Evolutionary conservation across 345 rosid species (phyloP).

Genomic region (Arabidopsis suecica): DNA sequence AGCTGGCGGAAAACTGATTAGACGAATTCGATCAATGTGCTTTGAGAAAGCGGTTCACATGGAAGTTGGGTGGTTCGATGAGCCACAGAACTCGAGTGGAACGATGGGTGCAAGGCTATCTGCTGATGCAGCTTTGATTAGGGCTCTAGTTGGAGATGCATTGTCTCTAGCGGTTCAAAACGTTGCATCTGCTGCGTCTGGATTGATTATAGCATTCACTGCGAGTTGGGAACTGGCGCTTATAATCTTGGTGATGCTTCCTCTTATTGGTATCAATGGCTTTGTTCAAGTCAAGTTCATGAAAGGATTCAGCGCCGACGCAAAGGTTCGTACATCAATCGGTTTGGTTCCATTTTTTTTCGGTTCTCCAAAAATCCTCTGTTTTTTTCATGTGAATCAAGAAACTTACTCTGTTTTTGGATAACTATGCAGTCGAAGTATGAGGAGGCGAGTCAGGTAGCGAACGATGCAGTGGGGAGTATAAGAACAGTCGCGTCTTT

Average conservation of each 20-base stretch:
- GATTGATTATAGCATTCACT: conserved; percentile 67
- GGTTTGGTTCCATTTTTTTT: background rate
- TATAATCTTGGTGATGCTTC: conserved; percentile 59
- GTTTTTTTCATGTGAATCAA: conserved; percentile 11
- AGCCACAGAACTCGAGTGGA: conserved; percentile 73
- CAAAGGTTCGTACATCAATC: conserved; percentile 59
- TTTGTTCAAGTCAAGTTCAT: conserved; percentile 62
- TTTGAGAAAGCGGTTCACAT: conserved; percentile 74
- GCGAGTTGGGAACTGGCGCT: conserved; percentile 75
- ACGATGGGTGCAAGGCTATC: conserved; percentile 77
- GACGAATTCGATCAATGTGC: conserved; percentile 62
- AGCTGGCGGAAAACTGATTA: conserved; percentile 70
- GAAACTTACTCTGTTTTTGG: conserved; percentile 3
- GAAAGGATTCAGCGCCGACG: conserved; percentile 75
- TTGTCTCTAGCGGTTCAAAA: conserved; percentile 63
- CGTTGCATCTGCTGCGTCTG: conserved; percentile 58
- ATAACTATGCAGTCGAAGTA: conserved; percentile 58
- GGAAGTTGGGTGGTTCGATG: conserved; percentile 91
- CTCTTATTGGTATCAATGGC: conserved; percentile 65
- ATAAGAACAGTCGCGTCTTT: conserved; percentile 86
- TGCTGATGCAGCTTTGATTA: conserved; percentile 71
- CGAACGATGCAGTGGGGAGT: conserved; percentile 84
- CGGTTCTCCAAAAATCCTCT: background rate
- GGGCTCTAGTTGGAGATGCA: conserved; percentile 74
- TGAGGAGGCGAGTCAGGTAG: conserved; percentile 90